Evolutionary conservation across 2,329 filamentous ascomycete genomes (phyloP).

Genomic region (Verticillium nubilum): DNA sequence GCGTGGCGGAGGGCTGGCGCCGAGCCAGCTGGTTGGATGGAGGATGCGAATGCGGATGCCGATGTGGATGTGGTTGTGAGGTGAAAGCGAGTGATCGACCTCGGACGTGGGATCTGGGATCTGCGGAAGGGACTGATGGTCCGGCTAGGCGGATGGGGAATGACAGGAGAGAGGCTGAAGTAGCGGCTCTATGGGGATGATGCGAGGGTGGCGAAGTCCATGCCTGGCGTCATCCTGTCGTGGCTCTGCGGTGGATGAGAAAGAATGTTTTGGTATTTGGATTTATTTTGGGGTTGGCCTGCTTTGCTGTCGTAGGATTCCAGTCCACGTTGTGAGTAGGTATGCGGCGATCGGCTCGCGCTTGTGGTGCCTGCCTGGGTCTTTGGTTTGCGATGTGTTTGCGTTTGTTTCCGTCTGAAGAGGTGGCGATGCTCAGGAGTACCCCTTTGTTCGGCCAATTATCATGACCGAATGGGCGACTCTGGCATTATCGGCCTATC

Average conservation of each 20-base stretch:
- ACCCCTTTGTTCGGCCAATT: conserved; percentile 11
- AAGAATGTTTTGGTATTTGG: conserved; percentile 5
- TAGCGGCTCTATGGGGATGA: neutral
- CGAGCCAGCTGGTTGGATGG: conserved; percentile 1
- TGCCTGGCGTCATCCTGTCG: conserved; percentile 7
- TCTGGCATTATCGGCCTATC: conserved; percentile 17
- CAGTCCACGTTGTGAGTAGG: conserved; percentile 1
- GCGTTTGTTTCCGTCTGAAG: conserved; percentile 5
- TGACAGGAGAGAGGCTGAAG: neutral
- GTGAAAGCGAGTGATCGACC: neutral
- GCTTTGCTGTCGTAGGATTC: conserved; percentile 4
- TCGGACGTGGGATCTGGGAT: neutral
- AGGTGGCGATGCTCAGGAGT: neutral
- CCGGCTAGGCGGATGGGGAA: neutral
- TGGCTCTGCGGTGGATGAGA: conserved; percentile 3
- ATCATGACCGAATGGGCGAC: conserved; percentile 10
- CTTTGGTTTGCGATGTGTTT: conserved; percentile 8
- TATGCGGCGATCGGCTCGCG: neutral
- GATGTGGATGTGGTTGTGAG: neutral
- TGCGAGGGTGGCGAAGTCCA: conserved; percentile 9
- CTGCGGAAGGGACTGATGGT: neutral
- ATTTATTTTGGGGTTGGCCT: conserved; percentile 4
- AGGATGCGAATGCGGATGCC: neutral
- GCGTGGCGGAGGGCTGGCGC: conserved; percentile 26
- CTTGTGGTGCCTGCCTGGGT: neutral